Evolutionary conservation across 306 rosid species (phyloP).

Genomic region (Cucumis hystrix): DNA sequence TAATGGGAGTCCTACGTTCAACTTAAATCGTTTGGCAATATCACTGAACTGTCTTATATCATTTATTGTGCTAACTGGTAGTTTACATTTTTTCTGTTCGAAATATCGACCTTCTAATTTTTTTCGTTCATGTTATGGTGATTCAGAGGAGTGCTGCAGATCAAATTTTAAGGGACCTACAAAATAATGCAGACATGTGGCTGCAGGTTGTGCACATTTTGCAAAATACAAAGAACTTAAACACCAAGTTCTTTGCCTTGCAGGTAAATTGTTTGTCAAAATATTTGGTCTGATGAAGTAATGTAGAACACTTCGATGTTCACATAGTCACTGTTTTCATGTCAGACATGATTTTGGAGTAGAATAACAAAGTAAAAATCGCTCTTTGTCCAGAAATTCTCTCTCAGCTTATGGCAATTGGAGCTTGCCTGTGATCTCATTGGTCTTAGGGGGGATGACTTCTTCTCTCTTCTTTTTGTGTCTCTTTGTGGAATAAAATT

Average conservation of each 20-base stretch:
- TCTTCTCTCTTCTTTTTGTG: neutral
- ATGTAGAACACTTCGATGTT: neutral
- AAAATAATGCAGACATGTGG: slow-evolving; percentile 94
- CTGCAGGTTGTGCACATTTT: slow-evolving; percentile 96
- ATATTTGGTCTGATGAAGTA: neutral
- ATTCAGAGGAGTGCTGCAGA: slow-evolving; percentile 91
- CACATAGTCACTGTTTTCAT: neutral
- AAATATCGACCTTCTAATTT: neutral
- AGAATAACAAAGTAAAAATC: neutral
- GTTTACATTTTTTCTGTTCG: neutral
- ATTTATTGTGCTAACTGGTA: neutral
- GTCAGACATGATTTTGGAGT: neutral
- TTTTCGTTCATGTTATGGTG: neutral
- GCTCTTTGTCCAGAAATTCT: neutral
- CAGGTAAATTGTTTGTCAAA: slow-evolving; percentile 47
- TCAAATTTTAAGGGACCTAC: slow-evolving; percentile 78
- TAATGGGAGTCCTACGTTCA: too few relatives aligned
- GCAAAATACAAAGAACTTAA: slow-evolving; percentile 61
- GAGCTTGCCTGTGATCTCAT: neutral
- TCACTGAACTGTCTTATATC: too few relatives aligned
- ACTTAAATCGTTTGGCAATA: neutral
- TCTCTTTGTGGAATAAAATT: neutral
- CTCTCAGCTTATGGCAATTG: neutral
- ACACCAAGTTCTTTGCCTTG: slow-evolving; percentile 95
- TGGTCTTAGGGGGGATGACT: neutral